Percentiles rank a stretch among this genome's conserved stretches.
These are phyloP conservation scores for Colletotrichum higginsianum DNA, from an alignment of 2,329 filamentous ascomycete genomes.

Conservation along the genomic window DNA sequence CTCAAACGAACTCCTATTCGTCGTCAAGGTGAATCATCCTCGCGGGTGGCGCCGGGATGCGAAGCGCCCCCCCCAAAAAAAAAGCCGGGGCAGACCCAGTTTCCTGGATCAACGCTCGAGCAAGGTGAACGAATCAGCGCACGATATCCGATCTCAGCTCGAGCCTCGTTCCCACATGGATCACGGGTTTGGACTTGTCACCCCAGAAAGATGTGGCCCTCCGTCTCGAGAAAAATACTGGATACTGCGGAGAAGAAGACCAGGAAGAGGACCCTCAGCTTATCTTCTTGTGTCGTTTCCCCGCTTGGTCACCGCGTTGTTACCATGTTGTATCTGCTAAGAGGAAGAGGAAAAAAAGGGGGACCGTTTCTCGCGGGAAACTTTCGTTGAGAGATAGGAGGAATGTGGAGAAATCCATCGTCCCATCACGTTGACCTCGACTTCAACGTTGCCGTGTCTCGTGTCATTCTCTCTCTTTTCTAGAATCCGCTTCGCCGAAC, in stretches of 20 bases:
- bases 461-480: background rate
- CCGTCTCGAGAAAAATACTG: slow-evolving; percentile 2
- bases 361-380: slow-evolving; percentile 5
- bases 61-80: background rate
- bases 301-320: slow-evolving; percentile 12
- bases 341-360: slow-evolving; percentile 12
- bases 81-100: slow-evolving; percentile 35
- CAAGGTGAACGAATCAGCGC: slow-evolving; percentile 20
- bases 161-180: slow-evolving; percentile 12
- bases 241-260: slow-evolving; percentile 31
- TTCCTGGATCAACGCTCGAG: slow-evolving; percentile 9
- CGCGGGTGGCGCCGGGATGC: slow-evolving; percentile 25
- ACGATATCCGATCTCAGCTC: slow-evolving; percentile 6
- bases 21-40: slow-evolving; percentile 16
- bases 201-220: slow-evolving; percentile 5
- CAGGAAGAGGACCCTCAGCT: slow-evolving; percentile 14
- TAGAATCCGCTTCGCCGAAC: background rate
- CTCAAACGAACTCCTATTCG: slow-evolving; percentile 14
- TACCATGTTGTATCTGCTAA: slow-evolving; percentile 30
- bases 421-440: background rate
- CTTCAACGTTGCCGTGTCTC: slow-evolving; percentile 29
- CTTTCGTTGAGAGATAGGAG: slow-evolving; percentile 25
- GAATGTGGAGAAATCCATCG: background rate
- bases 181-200: background rate
- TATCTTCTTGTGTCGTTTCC: slow-evolving; percentile 17